Percentiles rank a stretch among this genome's conserved stretches.
Conservation (phyloP, 495 filamentous ascomycete genomes). For the Elasticomyces elasticus region DNA sequence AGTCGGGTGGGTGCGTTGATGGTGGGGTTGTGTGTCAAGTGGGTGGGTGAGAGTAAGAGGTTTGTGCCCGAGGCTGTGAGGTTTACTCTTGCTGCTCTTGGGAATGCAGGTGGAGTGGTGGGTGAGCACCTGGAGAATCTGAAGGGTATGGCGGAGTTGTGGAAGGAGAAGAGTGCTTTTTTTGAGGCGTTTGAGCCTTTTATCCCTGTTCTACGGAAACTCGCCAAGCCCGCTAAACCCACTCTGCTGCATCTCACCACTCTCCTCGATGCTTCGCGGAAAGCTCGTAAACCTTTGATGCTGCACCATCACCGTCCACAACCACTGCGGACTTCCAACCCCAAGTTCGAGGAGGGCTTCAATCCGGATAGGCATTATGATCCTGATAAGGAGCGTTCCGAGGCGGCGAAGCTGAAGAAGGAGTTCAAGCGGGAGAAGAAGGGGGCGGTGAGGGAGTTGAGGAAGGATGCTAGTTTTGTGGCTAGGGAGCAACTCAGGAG, state of each 20-base stretch:
- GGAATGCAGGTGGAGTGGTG: background rate
- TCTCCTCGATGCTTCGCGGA: conserved; percentile 45
- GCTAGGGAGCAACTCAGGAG: conserved; percentile 76
- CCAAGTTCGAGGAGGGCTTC: conserved; percentile 95
- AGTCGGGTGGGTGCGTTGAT: conserved; percentile 69
- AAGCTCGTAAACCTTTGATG: conserved; percentile 63
- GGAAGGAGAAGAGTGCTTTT: conserved; percentile 18
- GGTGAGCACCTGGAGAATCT: conserved; percentile 21
- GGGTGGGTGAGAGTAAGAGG: conserved; percentile 69
- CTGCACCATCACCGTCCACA: conserved; percentile 84
- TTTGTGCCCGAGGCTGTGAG: conserved; percentile 82
- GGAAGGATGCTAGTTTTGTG: conserved; percentile 89
- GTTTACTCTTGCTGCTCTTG: conserved; percentile 44
- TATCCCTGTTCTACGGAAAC: conserved; percentile 14
- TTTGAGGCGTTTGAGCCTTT: conserved; percentile 26
- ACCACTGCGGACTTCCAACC: conserved; percentile 77
- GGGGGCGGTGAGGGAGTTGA: conserved; percentile 84
- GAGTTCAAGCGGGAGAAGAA: conserved; percentile 94
- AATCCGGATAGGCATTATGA: conserved; percentile 95
- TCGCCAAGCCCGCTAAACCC: conserved; percentile 11
- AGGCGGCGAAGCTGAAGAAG: conserved; percentile 64
- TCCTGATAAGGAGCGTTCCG: conserved; percentile 76
- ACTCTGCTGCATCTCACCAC: conserved; percentile 29
- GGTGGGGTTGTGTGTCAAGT: conserved; percentile 63
- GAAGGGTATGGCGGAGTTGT: conserved; percentile 24